phyloP scores from a whole-genome alignment of 805 yeast genomes.

The Schizosaccharomyces japonicus region DNA sequence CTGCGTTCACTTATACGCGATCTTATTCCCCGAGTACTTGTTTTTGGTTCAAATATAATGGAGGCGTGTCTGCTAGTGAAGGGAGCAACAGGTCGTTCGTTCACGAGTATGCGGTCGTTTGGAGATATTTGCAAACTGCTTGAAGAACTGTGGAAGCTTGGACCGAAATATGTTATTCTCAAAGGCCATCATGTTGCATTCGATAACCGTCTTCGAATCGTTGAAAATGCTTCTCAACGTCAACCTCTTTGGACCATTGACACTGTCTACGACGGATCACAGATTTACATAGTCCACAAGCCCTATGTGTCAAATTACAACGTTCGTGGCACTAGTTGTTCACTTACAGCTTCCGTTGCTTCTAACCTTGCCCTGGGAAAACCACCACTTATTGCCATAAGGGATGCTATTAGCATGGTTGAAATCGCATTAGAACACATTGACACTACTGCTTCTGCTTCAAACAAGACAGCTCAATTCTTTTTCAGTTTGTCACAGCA shows the following conservation, averaged over 20 bases:
- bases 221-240: constrained; percentile 5
- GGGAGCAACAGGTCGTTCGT: too few relatives aligned
- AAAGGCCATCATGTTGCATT: constrained; percentile 62
- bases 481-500: too few relatives aligned
- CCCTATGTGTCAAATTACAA: too few relatives aligned
- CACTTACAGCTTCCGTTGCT: not conserved
- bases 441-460: not conserved
- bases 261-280: constrained; percentile 25
- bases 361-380: constrained; percentile 16
- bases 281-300: constrained; percentile 25
- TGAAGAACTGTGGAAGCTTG: constrained; percentile 17
- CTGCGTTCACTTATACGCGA: not conserved
- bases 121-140: constrained; percentile 23
- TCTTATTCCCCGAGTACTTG: not conserved
- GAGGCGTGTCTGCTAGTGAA: not conserved
- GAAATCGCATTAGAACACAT: not conserved
- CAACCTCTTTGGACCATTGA: constrained; percentile 26
- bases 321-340: constrained; percentile 10
- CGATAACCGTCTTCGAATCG: constrained; percentile 6
- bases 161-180: constrained; percentile 33
- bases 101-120: constrained; percentile 8
- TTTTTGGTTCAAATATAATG: not conserved
- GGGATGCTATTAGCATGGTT: not conserved
- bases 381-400: constrained; percentile 19
- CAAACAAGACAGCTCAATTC: not conserved